These are phyloP conservation scores for Volvox carteri DNA, from an alignment of 163 green algal genomes.

Conservation along the genomic window DNA sequence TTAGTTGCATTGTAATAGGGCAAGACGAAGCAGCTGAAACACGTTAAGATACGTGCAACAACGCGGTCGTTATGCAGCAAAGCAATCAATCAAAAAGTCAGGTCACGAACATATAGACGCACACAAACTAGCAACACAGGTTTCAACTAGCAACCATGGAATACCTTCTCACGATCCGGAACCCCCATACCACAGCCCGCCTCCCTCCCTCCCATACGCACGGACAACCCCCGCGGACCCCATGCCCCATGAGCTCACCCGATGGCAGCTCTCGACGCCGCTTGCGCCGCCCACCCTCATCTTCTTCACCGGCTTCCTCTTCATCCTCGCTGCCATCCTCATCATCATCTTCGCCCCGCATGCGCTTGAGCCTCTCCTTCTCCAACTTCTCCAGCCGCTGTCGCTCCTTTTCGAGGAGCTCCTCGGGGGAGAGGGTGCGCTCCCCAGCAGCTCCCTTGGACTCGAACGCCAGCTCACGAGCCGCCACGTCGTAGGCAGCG, in stretches of 20 bases:
- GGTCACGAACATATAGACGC: background rate
- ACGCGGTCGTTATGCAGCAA: too few species aligned
- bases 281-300: slow-evolving; percentile 9
- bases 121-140: too few species aligned
- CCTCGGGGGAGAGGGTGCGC: slow-evolving; percentile 81
- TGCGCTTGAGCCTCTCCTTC: slow-evolving; percentile 75
- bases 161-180: too few species aligned
- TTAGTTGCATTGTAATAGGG: too few species aligned
- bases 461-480: slow-evolving; percentile 89
- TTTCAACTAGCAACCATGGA: too few species aligned
- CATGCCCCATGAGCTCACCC: too few species aligned
- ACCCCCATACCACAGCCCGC: background rate
- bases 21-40: too few species aligned
- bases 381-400: slow-evolving; percentile 85
- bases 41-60: too few species aligned
- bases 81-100: too few species aligned
- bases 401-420: slow-evolving; percentile 83
- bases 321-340: slow-evolving; percentile 4
- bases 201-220: background rate
- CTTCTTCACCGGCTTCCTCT: slow-evolving; percentile 29
- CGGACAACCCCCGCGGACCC: background rate
- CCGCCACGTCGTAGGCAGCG: slow-evolving; percentile 84
- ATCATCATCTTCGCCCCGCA: slow-evolving; percentile 63
- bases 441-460: slow-evolving; percentile 75
- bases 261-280: slow-evolving; percentile 22